These are phyloP conservation scores for Phylloporus sp. DNA, from an alignment of 1,284 basidiomycete genomes.

Conservation along the genomic window DNA sequence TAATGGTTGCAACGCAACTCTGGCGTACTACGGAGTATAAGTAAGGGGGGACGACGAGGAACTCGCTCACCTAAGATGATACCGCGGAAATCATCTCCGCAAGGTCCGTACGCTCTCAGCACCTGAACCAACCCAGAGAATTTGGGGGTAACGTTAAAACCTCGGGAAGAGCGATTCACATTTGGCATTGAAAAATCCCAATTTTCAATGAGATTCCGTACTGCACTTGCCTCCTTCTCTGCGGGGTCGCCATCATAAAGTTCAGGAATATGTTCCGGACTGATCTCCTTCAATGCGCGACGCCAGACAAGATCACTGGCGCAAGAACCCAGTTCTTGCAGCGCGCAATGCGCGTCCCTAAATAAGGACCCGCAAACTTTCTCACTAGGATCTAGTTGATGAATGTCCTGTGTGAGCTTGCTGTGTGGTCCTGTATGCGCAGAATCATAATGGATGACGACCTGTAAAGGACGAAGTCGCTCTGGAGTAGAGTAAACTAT, in stretches of 20 bases:
- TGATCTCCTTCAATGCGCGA: slow-evolving; percentile 46
- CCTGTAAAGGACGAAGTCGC: slow-evolving; percentile 39
- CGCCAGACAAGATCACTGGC: slow-evolving; percentile 71
- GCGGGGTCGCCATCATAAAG: slow-evolving; percentile 39
- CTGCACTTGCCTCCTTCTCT: slow-evolving; percentile 28
- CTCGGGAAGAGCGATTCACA: slow-evolving; percentile 51
- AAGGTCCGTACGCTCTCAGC: slow-evolving; percentile 53
- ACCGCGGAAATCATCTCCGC: slow-evolving; percentile 61
- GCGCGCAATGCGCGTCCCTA: slow-evolving; percentile 47
- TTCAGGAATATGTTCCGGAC: slow-evolving; percentile 27
- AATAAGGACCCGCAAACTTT: slow-evolving; percentile 45
- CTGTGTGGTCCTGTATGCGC: slow-evolving; percentile 31
- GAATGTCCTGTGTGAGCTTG: slow-evolving; percentile 41
- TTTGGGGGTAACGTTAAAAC: slow-evolving; percentile 69
- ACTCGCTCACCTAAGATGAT: slow-evolving; percentile 61
- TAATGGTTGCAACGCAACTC: slow-evolving; percentile 46
- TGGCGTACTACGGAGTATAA: slow-evolving; percentile 45
- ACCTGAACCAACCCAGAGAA: slow-evolving; percentile 60
- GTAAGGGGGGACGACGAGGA: slow-evolving; percentile 1
- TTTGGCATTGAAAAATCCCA: slow-evolving; percentile 67
- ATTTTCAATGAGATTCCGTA: slow-evolving; percentile 52
- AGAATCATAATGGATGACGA: slow-evolving; percentile 43
- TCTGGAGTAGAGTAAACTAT: slow-evolving; percentile 38
- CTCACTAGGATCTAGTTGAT: slow-evolving; percentile 43
- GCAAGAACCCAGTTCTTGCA: slow-evolving; percentile 60